These are phyloP conservation scores for Emergomyces africanus DNA, from an alignment of 2,329 filamentous ascomycete species.

Conservation along the genomic window DNA sequence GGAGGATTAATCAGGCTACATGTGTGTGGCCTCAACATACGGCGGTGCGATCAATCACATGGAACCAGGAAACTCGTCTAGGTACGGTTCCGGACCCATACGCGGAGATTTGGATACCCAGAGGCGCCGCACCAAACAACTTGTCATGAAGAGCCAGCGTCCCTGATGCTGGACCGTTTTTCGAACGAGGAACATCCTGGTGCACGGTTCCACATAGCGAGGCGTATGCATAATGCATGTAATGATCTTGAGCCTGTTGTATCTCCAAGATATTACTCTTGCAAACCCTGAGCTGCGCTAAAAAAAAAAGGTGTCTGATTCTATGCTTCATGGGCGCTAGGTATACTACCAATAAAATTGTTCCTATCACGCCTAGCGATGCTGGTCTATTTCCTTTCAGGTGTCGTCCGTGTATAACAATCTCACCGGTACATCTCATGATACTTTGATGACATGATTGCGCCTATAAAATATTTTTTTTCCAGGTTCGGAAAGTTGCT, in stretches of 20 bases:
- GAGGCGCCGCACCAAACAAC: background rate
- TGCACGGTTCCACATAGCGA: slow-evolving; percentile 2
- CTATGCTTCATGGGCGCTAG: background rate
- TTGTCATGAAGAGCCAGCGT: background rate
- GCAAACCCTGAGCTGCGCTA: background rate
- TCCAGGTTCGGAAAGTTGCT: background rate
- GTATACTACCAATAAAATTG: slow-evolving; percentile 1
- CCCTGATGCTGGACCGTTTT: slow-evolving; percentile 1
- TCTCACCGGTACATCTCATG: background rate
- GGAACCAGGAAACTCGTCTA: background rate
- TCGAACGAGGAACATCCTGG: background rate
- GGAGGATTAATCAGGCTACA: background rate
- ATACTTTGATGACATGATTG: background rate
- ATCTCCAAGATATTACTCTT: background rate
- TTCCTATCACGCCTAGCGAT: background rate
- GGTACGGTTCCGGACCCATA: background rate
- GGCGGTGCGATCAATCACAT: background rate
- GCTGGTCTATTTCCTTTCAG: background rate
- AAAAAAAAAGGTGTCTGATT: background rate
- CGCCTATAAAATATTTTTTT: background rate
- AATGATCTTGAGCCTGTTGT: slow-evolving; percentile 1
- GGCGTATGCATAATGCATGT: slow-evolving; percentile 3
- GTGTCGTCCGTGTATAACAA: background rate
- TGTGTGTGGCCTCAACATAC: background rate
- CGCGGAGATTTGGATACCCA: background rate